Evolutionary conservation across 2,329 filamentous ascomycete genomes (phyloP), one percentile per base, ranked within the genome.

Genomic region (Seiridium cupressi): DNA sequence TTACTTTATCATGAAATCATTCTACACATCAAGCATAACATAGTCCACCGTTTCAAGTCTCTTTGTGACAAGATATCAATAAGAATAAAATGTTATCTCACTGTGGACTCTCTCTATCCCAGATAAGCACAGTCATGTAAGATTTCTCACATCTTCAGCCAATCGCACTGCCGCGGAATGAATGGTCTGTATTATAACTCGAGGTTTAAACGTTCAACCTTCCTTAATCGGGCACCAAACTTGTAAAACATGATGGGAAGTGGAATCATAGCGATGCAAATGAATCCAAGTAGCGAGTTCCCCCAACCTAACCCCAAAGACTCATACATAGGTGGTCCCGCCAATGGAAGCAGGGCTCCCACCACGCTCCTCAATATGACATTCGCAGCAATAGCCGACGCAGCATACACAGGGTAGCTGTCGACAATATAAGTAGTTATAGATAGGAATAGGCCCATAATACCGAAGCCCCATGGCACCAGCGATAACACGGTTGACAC

Each of bases 271-370:
- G 13, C 32, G 18, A 57, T 13, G 13, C 38, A 44, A 13, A 57
- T 44, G 18, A 57, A 47, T 32, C 44, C 54, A 36, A 57, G 35
- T 11, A 57, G 35, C 5, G 54, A 31, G 42, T 57, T 57, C 18
- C 54, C 54, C 54, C 54, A 57, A 6, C 54, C 54, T 10, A 57
- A 31, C 8, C 54, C 54, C 31, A 57, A 35, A 5, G 54, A 26
- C 31, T 47, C 11, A 35, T 57, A 57, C 54, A 57, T 57, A 11
- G 54, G 54, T 40, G 38, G 54, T n/a, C 54, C 54, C 4, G 40
- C 40, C 11, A 57, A 26, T 18, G 54, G 54, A 5, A 57, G 54
- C 3, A 57, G 11, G 7, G 54, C 40, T 4, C 54, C 54, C 5
- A 47, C 38, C 10, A 57, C 8, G 32, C 38, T 46, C 40, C 38